A percentile compares a stretch with the other conserved stretches of the same genome.
Evolutionary conservation across 208 protist species (phyloP).

Genomic region (Acanthamoeba lugdunensis): DNA sequence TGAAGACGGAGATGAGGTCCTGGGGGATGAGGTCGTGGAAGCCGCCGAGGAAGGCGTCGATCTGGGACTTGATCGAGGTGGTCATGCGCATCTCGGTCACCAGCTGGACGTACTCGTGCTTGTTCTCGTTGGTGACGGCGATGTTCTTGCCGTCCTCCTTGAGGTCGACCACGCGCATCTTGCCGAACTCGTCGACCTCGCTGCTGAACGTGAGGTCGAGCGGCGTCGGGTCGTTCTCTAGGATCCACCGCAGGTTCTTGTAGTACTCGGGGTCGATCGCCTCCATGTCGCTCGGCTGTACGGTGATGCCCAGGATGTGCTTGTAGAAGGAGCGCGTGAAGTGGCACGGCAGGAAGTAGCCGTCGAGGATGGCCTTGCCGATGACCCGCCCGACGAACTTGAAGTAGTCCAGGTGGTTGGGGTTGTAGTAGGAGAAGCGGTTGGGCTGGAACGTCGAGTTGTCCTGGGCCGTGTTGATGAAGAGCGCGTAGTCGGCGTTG

Average conservation of each 20-base stretch:
- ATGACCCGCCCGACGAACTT: slow-evolving; percentile 89
- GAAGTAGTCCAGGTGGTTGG: slow-evolving; percentile 97
- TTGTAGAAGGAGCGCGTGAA: slow-evolving; percentile 98
- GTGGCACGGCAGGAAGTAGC: slow-evolving; percentile 95
- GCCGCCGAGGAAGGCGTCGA: slow-evolving; percentile 94
- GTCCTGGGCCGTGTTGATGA: slow-evolving; percentile 83
- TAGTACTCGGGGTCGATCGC: slow-evolving; percentile 95
- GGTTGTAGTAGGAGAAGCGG: slow-evolving; percentile 95
- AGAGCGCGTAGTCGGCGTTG: slow-evolving; percentile 95
- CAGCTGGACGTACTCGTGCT: slow-evolving; percentile 94
- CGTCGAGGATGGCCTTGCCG: slow-evolving; percentile 90
- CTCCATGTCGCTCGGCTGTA: slow-evolving; percentile 93
- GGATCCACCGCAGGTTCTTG: slow-evolving; percentile 94
- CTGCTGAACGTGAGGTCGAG: slow-evolving; percentile 93
- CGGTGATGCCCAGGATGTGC: slow-evolving; percentile 95
- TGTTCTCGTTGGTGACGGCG: slow-evolving; percentile 95
- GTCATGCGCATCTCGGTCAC: slow-evolving; percentile 94
- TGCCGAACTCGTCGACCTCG: slow-evolving; percentile 94
- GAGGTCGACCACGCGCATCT: slow-evolving; percentile 92
- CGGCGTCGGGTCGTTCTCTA: slow-evolving; percentile 91
- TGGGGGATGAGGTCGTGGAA: slow-evolving; percentile 96
- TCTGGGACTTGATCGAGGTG: slow-evolving; percentile 93
- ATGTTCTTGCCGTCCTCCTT: slow-evolving; percentile 92
- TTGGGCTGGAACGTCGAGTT: slow-evolving; percentile 92
- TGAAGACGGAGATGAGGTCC: slow-evolving; percentile 94